Percentiles rank a stretch among this genome's conserved stretches.
Evolutionary conservation across 768 basidiomycete species (phyloP).

Genomic region (Megacollybia marginata): DNA sequence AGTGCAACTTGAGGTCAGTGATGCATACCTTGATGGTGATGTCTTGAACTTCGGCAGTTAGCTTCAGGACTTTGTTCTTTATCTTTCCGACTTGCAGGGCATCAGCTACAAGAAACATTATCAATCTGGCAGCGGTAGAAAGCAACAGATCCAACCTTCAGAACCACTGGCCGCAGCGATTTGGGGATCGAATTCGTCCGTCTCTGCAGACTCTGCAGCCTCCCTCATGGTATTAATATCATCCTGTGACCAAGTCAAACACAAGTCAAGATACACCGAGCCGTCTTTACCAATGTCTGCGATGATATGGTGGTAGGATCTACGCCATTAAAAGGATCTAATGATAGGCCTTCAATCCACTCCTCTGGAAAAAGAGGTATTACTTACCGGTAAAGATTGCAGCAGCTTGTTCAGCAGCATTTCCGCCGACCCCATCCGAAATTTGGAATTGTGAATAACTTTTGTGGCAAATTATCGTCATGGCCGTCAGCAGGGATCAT

Average conservation of each 20-base stretch:
- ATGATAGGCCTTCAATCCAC: background rate
- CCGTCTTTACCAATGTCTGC: background rate
- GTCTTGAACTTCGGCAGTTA: constrained; percentile 27
- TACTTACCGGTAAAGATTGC: constrained; percentile 28
- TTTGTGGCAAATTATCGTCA: background rate
- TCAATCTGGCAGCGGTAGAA: background rate
- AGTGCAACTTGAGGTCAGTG: background rate
- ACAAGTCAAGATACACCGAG: no score
- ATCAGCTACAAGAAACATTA: constrained; percentile 12
- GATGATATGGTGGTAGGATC: constrained; percentile 20
- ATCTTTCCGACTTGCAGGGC: constrained; percentile 32
- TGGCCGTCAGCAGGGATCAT: background rate
- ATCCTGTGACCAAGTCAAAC: background rate
- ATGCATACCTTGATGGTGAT: constrained; percentile 24
- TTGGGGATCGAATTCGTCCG: constrained; percentile 26
- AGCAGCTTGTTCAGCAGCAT: constrained; percentile 26
- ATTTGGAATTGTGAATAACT: constrained; percentile 35
- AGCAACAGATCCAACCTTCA: constrained; percentile 5
- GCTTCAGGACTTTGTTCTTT: constrained; percentile 39
- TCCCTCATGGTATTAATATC: constrained; percentile 21
- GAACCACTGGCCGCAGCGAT: constrained; percentile 26
- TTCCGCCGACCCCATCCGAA: constrained; percentile 27
- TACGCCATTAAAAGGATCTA: constrained; percentile 21
- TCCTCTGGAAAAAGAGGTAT: background rate
- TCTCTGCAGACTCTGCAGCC: constrained; percentile 31